These are phyloP conservation scores for Aspergillus intermedius DNA, from an alignment of 2,329 filamentous ascomycete genomes.

Conservation along the genomic window DNA sequence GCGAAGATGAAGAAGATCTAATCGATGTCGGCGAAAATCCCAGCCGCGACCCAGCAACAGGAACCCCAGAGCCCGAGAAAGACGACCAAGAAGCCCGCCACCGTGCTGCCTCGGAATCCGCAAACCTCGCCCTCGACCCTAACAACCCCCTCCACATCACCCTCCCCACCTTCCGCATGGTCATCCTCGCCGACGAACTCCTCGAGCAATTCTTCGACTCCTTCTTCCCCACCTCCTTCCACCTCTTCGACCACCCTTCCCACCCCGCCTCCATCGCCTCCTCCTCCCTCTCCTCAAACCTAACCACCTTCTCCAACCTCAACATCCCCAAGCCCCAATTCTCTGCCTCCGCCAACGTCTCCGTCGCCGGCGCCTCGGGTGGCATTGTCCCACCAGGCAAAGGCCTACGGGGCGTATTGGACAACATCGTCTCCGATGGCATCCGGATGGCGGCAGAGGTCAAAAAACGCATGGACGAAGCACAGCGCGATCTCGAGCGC, in stretches of 20 bases:
- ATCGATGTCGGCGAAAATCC: constrained; percentile 34
- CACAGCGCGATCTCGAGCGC: constrained; percentile 82
- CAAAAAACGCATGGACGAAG: constrained; percentile 86
- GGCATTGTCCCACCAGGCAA: constrained; percentile 60
- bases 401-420: constrained; percentile 82
- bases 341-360: constrained; percentile 28
- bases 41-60: constrained; percentile 3
- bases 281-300: constrained; percentile 55
- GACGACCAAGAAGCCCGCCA: constrained; percentile 33
- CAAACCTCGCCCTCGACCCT: constrained; percentile 86
- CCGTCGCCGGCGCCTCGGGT: constrained; percentile 47
- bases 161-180: constrained; percentile 96
- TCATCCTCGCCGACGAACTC: constrained; percentile 89
- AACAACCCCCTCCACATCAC: constrained; percentile 92
- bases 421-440: constrained; percentile 95
- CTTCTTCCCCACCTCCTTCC: constrained; percentile 89
- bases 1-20: constrained; percentile 55
- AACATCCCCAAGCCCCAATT: constrained; percentile 43
- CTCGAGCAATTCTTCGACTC: constrained; percentile 97
- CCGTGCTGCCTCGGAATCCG: constrained; percentile 65
- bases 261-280: constrained; percentile 40
- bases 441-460: constrained; percentile 95
- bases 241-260: constrained; percentile 60
- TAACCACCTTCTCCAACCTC: constrained; percentile 79
- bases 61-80: constrained; percentile 11